Percentiles rank a stretch among this genome's conserved stretches.
phyloP scores from a whole-genome alignment of 371 early-diverging fungal species.

The Gilbertella persicaria region DNA sequence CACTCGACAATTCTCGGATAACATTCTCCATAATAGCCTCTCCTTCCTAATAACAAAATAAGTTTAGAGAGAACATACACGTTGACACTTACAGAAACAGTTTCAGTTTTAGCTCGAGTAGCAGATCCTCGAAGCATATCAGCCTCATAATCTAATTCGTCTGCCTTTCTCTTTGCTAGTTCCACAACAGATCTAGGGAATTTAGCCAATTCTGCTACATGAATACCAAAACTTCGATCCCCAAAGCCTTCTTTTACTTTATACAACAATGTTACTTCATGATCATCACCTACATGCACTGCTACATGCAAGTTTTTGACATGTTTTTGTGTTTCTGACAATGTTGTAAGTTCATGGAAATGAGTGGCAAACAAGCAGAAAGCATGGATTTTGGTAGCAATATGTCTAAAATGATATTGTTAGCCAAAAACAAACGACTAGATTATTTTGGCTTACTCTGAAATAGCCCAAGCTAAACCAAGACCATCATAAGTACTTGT shows the following conservation, averaged over 20 bases:
- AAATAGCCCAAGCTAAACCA: conserved; percentile 96
- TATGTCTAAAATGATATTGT: conserved; percentile 57
- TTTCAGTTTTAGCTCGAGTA: not conserved
- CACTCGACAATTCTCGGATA: conserved; percentile 42
- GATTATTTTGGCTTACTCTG: conserved; percentile 71
- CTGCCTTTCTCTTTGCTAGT: conserved; percentile 86
- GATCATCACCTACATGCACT: conserved; percentile 61
- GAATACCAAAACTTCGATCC: conserved; percentile 98
- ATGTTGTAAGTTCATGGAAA: conserved; percentile 95
- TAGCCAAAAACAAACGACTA: not conserved
- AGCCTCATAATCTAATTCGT: conserved; percentile 74
- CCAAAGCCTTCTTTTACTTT: conserved; percentile 88
- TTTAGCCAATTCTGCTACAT: conserved; percentile 94
- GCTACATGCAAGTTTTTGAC: conserved; percentile 91
- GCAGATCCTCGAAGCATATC: conserved; percentile 5
- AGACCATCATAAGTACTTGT: conserved; percentile 99
- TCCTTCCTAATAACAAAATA: conserved; percentile 1
- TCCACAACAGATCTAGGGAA: conserved; percentile 88
- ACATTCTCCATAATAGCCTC: conserved; percentile 18
- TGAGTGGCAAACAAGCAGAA: conserved; percentile 96
- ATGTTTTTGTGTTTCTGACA: conserved; percentile 64
- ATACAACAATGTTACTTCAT: conserved; percentile 85
- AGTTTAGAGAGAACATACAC: not conserved
- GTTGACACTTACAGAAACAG: conserved; percentile 1
- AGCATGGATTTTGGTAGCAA: conserved; percentile 75